Evolutionary conservation across 345 rosid species (phyloP).

Genomic region (Brassica carinata): DNA sequence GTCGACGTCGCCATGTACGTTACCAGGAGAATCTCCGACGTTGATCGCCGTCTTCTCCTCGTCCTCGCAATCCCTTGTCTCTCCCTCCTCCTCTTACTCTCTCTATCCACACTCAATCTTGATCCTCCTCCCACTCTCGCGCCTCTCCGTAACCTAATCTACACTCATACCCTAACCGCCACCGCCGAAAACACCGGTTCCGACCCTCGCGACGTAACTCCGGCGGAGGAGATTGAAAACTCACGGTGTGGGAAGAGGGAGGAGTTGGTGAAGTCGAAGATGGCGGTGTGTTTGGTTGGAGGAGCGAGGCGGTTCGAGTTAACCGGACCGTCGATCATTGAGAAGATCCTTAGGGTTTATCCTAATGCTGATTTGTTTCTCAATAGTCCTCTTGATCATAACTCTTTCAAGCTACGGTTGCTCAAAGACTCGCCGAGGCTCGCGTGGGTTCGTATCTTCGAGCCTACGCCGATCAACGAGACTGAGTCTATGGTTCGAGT

Average conservation of each 20-base stretch:
- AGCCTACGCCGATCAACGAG: constrained; percentile 50
- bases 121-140: constrained; percentile 38
- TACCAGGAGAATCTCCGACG: constrained; percentile 43
- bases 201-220: not conserved
- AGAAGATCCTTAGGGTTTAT: constrained; percentile 59
- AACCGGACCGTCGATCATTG: constrained; percentile 80
- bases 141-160: constrained; percentile 34
- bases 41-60: constrained; percentile 51
- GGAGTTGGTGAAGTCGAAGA: constrained; percentile 49
- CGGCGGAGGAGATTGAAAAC: not conserved
- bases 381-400: constrained; percentile 63
- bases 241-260: not conserved
- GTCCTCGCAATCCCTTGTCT: constrained; percentile 37
- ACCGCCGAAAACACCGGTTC: constrained; percentile 14
- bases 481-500: constrained; percentile 63
- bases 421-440: constrained; percentile 63
- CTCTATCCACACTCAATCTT: constrained; percentile 26
- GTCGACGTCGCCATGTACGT: constrained; percentile 29
- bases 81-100: constrained; percentile 38
- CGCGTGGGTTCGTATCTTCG: constrained; percentile 70
- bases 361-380: constrained; percentile 84
- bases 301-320: constrained; percentile 92
- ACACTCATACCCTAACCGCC: constrained; percentile 33
- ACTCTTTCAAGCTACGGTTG: constrained; percentile 65
- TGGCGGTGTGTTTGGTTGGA: constrained; percentile 91